Base-by-base conservation (phyloP, 2,329 filamentous ascomycete species). In the Rasamsonia emersonii region DNA sequence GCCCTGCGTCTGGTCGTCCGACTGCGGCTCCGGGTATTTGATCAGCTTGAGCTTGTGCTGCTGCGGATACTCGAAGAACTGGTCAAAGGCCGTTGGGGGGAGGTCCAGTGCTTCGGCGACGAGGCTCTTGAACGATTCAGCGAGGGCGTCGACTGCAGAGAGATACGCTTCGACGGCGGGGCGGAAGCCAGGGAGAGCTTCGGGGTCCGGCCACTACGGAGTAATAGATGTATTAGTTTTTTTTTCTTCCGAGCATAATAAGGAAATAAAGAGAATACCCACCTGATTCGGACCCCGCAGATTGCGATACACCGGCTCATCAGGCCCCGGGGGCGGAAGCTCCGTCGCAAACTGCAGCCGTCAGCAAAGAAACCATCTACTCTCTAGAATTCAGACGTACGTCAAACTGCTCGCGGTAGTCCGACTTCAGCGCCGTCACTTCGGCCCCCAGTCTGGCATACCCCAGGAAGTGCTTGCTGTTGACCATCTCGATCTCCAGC, bases 401-500 rank as follows among this genome's bases (percentile, higher is more conserved):
- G 40, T 59, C 55, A 15, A 59, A 57, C 26, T 58, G 54, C 27
- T 59, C 55, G 3, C 55, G 52, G 31, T 54, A 41, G 32, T 59
- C 55, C n/a, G 39, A 32, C 19, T 49, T 54, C 3, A 49, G 37
- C 0, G 53, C 51, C 0, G 55, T 59, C 4, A 55, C 50, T 30
- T 58, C 55, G 3, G 52, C 48, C 3, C 54, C 54, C 1, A 59
- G 45, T 18, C 46, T 45, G 3, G 54, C 54, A 33, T 59, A 59
- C 10, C 56, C 56, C 10, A 59, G 42, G 16, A 59, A 59, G 32
- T 59, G 55, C 18, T 51, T 53, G 33, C 51, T 58, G 24, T 59
- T 53, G 9, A 58, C 46, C 55, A 59, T 70, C 41, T 62, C 64
- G 2, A 69, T 66, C 23, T 67, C 57, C 36, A 68, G 53, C 40